These are phyloP conservation scores for Aureoboletus auriporus DNA, from an alignment of 768 basidiomycete species.

Conservation along the genomic window DNA sequence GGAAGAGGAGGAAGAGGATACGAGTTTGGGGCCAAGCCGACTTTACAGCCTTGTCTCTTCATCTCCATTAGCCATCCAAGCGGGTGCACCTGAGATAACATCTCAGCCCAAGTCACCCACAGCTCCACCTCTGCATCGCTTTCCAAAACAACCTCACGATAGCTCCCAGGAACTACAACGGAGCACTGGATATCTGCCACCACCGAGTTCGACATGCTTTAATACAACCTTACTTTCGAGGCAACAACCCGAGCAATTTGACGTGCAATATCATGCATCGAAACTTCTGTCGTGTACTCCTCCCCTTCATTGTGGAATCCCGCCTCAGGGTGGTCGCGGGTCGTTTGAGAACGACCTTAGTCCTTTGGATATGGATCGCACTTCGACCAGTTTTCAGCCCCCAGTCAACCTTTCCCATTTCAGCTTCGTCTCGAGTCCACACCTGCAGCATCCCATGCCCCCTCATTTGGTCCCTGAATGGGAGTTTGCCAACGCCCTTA, in stretches of 20 bases:
- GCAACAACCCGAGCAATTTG: background rate
- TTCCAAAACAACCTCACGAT: background rate
- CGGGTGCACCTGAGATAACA: background rate
- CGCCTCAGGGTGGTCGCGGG: background rate
- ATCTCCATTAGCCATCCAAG: constrained; percentile 8
- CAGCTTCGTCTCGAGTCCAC: constrained; percentile 1
- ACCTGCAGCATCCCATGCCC: background rate
- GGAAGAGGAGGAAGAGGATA: constrained; percentile 18
- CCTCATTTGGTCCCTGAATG: constrained; percentile 1
- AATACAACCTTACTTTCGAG: background rate
- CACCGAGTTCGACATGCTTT: background rate
- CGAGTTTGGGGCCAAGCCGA: constrained; percentile 11
- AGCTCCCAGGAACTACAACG: background rate
- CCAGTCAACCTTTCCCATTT: background rate
- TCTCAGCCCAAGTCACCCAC: background rate
- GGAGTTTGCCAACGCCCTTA: constrained; percentile 2
- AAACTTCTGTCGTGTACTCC: background rate
- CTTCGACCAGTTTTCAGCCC: background rate
- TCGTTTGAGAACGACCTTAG: background rate
- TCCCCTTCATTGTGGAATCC: background rate
- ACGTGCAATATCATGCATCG: background rate
- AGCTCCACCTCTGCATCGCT: background rate
- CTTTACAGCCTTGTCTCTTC: constrained; percentile 7
- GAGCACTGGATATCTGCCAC: background rate
- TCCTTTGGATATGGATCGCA: constrained; percentile 1